Conservation (phyloP, 768 basidiomycete genomes). For the Solioccasus polychromus region DNA sequence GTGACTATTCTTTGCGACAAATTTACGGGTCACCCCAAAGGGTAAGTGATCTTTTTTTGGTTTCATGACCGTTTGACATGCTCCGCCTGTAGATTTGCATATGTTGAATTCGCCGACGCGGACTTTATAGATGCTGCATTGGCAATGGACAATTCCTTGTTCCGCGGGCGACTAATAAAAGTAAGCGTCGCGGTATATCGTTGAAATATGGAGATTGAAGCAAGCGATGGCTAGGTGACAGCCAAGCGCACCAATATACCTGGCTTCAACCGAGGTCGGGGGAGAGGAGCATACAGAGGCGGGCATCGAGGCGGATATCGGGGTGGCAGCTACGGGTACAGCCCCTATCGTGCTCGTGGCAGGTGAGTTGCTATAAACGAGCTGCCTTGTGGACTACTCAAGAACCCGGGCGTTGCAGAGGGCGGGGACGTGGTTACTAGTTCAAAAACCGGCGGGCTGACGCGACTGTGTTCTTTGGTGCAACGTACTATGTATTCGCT, state of each 20-base stretch:
- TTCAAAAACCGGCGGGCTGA: constrained; percentile 24
- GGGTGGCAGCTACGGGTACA: constrained; percentile 51
- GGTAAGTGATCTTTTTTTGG: constrained; percentile 46
- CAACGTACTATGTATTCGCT: constrained; percentile 28
- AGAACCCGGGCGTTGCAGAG: constrained; percentile 39
- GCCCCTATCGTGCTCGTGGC: constrained; percentile 64
- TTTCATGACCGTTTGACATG: constrained; percentile 8
- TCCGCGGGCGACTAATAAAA: constrained; percentile 91
- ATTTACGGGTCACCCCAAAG: constrained; percentile 99
- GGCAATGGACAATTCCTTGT: constrained; percentile 93
- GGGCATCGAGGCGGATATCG: constrained; percentile 60
- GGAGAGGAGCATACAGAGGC: constrained; percentile 65
- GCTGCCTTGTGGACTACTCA: constrained; percentile 12
- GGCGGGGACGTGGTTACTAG: constrained; percentile 70
- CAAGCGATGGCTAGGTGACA: constrained; percentile 65
- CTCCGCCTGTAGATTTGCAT: constrained; percentile 73
- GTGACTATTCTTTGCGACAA: constrained; percentile 99
- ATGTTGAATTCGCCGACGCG: constrained; percentile 96
- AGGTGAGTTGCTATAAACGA: constrained; percentile 52
- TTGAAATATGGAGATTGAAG: background rate
- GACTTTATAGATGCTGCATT: constrained; percentile 88
- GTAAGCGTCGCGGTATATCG: constrained; percentile 41
- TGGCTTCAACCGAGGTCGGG: constrained; percentile 82
- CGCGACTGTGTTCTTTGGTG: no score
- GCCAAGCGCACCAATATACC: constrained; percentile 96